Conservation (phyloP, 192 early-diverging fungal genomes). For the Umbelopsis vinacea region DNA sequence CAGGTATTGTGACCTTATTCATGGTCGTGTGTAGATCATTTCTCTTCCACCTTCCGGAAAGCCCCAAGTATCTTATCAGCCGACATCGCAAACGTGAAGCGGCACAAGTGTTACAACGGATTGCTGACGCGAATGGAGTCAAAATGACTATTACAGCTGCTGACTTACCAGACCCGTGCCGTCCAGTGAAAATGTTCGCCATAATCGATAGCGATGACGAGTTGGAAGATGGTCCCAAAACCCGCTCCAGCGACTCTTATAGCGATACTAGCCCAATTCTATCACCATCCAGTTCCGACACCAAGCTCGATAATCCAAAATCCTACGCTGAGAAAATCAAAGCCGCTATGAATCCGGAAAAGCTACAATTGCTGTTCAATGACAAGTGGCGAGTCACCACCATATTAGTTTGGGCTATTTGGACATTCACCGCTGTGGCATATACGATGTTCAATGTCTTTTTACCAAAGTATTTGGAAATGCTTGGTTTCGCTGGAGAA, state of each 20-base stretch:
- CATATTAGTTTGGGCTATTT: conserved; percentile 75
- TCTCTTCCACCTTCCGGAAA: conserved; percentile 74
- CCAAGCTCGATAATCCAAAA: background rate
- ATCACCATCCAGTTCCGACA: background rate
- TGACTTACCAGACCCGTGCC: conserved; percentile 25
- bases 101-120: conserved; percentile 66
- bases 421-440: conserved; percentile 75
- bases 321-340: conserved; percentile 11
- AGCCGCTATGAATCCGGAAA: conserved; percentile 13
- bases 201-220: conserved; percentile 41
- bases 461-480: conserved; percentile 77
- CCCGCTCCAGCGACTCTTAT: conserved; percentile 12
- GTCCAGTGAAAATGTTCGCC: background rate
- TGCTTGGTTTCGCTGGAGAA: conserved; percentile 48
- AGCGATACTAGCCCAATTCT: conserved; percentile 6
- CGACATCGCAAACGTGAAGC: conserved; percentile 67
- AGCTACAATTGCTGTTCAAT: conserved; percentile 59
- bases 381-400: conserved; percentile 64
- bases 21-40: conserved; percentile 76
- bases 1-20: conserved; percentile 62
- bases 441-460: conserved; percentile 93
- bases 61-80: conserved; percentile 78
- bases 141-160: conserved; percentile 17
- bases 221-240: conserved; percentile 19
- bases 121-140: conserved; percentile 66